Evolutionary conservation across 2,329 filamentous ascomycete species (phyloP), one percentile per base, ranked within the genome.

Genomic region (Pseudocercospora fijiensis): DNA sequence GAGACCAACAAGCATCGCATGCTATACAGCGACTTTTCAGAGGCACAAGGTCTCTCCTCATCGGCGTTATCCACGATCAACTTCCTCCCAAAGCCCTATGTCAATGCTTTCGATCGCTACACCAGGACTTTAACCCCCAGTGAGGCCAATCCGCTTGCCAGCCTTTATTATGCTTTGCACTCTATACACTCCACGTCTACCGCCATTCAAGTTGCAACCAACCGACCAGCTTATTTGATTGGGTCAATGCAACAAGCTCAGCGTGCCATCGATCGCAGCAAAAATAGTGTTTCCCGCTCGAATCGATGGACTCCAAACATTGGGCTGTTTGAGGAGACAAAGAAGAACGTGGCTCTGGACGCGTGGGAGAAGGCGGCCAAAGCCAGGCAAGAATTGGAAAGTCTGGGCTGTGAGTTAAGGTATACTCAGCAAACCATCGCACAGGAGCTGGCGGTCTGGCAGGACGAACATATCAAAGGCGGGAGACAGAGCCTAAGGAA

Each of bases 361-460:
- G 90, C 91, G 49, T 90, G 92, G 78, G 89, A 90, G 68, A 91
- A 90, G 71, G 90, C 91, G 41, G 84, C 86, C 13, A 87, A 88
- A 67, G 86, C 86, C 22, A 85, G 88, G 67, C 78, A 83, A 18
- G 91, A 97, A 74, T 85, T 91, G 10, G 85, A 88, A 20, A 85
- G 87, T 49, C 78, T 96, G n/a, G 88, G 89, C 0, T 86, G 86
- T 58, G 95, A 99, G 77, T 80, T 99, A 61, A 82, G 92, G 57
- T 96, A 95, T 76, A 96, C 93, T 55, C 94, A 97, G 78, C 91
- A 96, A 76, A 92, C 94, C 13, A 94, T 98, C 24, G 94, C 96
- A 6, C 85, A 87, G 1, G 95, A 99, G 79, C 78, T 99, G 61
- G 95, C 95, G 0, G 92, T 91, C 16, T 99, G 95, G 92, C 93